phyloP scores from a whole-genome alignment of 176 grass and related monocot species.

The Hyparrhenia diplandra region DNA sequence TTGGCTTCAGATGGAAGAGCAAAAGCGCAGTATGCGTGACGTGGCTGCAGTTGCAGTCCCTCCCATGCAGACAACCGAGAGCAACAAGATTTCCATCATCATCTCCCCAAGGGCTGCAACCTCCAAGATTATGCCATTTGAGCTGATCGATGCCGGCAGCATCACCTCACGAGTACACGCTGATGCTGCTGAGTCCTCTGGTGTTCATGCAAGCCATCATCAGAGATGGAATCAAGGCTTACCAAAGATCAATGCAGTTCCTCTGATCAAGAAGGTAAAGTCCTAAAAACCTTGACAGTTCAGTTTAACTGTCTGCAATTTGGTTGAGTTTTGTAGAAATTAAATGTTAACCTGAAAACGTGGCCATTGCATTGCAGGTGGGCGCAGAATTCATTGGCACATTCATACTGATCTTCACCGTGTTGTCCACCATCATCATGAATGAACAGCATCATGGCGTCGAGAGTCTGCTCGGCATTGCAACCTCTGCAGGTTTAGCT shows the following conservation, averaged over 20 bases:
- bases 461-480: slow-evolving; percentile 46
- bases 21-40: not conserved
- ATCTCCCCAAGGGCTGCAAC: not conserved
- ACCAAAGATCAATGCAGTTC: slow-evolving; percentile 1
- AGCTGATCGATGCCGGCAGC: no score
- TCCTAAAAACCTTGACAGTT: not conserved
- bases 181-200: not conserved
- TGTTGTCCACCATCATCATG: slow-evolving; percentile 41
- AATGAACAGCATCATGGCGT: slow-evolving; percentile 41
- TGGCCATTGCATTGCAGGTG: slow-evolving; percentile 13
- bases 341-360: not conserved
- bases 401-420: no score
- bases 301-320: no score
- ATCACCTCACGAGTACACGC: no score
- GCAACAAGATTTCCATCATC: slow-evolving; percentile 7
- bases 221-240: not conserved
- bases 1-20: not conserved
- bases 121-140: no score
- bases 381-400: slow-evolving; percentile 30
- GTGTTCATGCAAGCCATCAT: not conserved
- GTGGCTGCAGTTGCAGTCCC: not conserved
- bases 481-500: slow-evolving; percentile 16
- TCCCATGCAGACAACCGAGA: slow-evolving; percentile 14
- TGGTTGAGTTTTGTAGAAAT: no score
- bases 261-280: slow-evolving; percentile 22